Evolutionary conservation across 2,329 filamentous ascomycete genomes (phyloP).

Genomic region (Xylariaceae sp.): DNA sequence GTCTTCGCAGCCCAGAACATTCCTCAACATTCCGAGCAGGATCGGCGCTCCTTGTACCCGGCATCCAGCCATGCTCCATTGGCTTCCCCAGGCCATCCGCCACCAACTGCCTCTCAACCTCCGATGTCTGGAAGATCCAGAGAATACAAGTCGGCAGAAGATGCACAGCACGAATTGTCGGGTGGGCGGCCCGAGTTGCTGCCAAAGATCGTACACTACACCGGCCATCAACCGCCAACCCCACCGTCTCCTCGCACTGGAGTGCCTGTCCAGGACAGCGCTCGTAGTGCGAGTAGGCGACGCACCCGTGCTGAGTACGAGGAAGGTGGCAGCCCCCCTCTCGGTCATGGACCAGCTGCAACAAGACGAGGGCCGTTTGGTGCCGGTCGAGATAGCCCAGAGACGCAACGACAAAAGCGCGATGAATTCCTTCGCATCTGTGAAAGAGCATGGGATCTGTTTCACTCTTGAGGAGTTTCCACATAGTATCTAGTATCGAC

Average conservation of each 20-base stretch:
- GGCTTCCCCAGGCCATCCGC: slow-evolving; percentile 72
- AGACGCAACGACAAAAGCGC: slow-evolving; percentile 79
- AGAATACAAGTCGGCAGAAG: slow-evolving; percentile 93
- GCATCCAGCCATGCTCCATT: slow-evolving; percentile 63
- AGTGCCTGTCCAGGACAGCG: slow-evolving; percentile 40
- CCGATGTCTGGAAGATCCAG: slow-evolving; percentile 62
- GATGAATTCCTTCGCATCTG: slow-evolving; percentile 88
- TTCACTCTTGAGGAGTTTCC: slow-evolving; percentile 67
- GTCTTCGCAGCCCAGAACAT: slow-evolving; percentile 79
- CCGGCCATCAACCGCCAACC: slow-evolving; percentile 87
- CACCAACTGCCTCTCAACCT: slow-evolving; percentile 42
- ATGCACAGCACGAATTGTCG: slow-evolving; percentile 84
- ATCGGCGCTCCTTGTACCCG: slow-evolving; percentile 50
- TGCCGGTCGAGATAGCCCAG: slow-evolving; percentile 76
- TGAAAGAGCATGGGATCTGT: slow-evolving; percentile 90
- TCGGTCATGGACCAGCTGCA: slow-evolving; percentile 67
- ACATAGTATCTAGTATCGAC: too few species aligned
- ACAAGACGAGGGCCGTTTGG: slow-evolving; percentile 68
- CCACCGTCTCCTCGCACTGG: slow-evolving; percentile 73
- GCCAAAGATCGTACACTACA: slow-evolving; percentile 93
- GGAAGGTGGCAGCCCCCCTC: slow-evolving; percentile 76
- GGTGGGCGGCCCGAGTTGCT: slow-evolving; percentile 90
- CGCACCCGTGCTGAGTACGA: slow-evolving; percentile 88
- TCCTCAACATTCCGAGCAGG: slow-evolving; percentile 53
- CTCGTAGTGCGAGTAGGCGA: slow-evolving; percentile 62